Percentiles rank a stretch among this genome's conserved stretches.
Conservation (phyloP, 192 early-diverging fungal species). For the Backusella circina region DNA sequence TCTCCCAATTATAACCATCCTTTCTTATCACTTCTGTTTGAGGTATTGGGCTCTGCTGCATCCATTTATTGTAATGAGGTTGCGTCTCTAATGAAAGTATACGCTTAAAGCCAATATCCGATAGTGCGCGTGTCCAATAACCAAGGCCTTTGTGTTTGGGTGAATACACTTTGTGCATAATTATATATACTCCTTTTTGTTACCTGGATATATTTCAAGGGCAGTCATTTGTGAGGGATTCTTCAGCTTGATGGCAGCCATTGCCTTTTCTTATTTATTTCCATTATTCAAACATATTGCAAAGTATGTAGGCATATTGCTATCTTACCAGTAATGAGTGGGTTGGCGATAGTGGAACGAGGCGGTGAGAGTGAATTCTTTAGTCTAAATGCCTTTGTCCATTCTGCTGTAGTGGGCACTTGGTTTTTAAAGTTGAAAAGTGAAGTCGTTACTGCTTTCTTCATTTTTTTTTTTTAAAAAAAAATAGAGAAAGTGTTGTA, state of each 20-base stretch:
- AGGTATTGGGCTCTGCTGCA: constrained; percentile 7
- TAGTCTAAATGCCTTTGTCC: constrained; percentile 13
- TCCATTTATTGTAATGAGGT: constrained; percentile 2
- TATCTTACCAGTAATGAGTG: constrained; percentile 7
- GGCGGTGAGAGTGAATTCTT: background rate
- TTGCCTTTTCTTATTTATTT: constrained; percentile 12
- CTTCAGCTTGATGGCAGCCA: constrained; percentile 11
- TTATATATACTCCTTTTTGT: background rate
- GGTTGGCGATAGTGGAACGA: background rate
- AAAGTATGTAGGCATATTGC: background rate
- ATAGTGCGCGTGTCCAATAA: constrained; percentile 28
- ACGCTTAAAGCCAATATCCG: constrained; percentile 25
- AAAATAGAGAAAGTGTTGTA: background rate
- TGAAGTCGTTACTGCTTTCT: background rate
- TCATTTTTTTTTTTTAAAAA: background rate
- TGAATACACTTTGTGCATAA: background rate
- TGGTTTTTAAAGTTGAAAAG: background rate
- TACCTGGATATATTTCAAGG: constrained; percentile 40
- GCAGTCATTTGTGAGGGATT: constrained; percentile 21
- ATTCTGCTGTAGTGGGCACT: constrained; percentile 5
- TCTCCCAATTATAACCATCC: constrained; percentile 36
- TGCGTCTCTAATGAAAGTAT: constrained; percentile 24
- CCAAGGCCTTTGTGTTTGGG: constrained; percentile 2
- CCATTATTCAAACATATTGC: background rate
- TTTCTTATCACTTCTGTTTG: constrained; percentile 3